Conservation (phyloP, 768 basidiomycete genomes). For the Lentinula detonsa region DNA sequence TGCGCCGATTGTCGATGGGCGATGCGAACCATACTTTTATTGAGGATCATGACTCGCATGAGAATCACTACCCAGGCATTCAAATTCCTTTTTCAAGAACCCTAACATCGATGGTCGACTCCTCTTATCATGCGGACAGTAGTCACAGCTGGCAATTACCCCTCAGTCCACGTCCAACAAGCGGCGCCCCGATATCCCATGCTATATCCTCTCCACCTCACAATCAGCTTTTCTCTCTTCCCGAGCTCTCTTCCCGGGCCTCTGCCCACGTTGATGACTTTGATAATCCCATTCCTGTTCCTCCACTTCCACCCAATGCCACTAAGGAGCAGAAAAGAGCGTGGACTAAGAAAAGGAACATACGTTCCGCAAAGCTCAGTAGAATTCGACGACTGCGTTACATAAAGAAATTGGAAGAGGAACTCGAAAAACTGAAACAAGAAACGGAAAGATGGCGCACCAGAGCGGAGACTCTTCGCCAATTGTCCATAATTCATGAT, state of each 20-base stretch:
- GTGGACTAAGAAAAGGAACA: neutral
- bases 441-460: neutral
- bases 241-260: neutral
- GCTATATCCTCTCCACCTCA: neutral
- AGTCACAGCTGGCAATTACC: neutral
- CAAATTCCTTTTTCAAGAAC: neutral
- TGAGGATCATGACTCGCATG: neutral
- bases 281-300: neutral
- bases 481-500: neutral
- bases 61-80: neutral
- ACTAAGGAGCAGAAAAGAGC: neutral
- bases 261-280: neutral
- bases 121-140: neutral
- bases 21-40: neutral
- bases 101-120: too few species aligned
- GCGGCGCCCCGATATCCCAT: too few species aligned
- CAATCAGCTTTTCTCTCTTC: neutral
- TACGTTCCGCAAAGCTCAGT: neutral
- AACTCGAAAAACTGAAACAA: neutral
- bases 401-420: neutral
- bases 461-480: neutral
- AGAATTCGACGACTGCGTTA: neutral
- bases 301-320: neutral
- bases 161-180: too few species aligned
- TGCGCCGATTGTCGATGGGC: neutral